Evolutionary conservation across 495 filamentous ascomycete genomes (phyloP).

Genomic region (Delitschia confertaspora): DNA sequence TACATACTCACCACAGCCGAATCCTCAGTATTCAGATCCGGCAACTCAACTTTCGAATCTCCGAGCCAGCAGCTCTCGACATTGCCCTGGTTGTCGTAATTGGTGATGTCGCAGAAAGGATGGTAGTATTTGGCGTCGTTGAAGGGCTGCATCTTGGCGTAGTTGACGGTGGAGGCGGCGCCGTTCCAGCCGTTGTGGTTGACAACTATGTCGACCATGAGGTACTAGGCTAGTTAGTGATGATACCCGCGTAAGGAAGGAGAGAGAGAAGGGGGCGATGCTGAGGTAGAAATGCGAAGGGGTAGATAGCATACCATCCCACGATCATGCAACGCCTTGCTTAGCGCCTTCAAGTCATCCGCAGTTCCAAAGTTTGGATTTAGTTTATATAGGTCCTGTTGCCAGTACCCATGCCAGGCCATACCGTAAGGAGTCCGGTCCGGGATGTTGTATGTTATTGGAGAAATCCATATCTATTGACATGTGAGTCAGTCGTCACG

Average conservation of each 20-base stretch:
- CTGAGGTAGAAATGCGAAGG: neutral
- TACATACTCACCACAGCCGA: constrained; percentile 48
- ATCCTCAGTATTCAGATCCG: constrained; percentile 61
- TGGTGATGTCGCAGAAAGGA: constrained; percentile 49
- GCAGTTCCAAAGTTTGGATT: constrained; percentile 59
- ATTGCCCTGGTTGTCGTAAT: constrained; percentile 47
- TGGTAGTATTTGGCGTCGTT: constrained; percentile 58
- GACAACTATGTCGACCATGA: constrained; percentile 73
- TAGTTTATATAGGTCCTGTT: constrained; percentile 54
- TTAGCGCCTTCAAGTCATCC: constrained; percentile 55
- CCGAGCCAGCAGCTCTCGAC: constrained; percentile 55
- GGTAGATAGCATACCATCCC: constrained; percentile 42
- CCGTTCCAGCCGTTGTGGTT: constrained; percentile 69
- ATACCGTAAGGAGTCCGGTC: constrained; percentile 37
- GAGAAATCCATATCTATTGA: constrained; percentile 64
- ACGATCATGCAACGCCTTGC: constrained; percentile 49
- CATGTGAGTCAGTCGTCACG: neutral
- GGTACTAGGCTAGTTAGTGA: constrained; percentile 34
- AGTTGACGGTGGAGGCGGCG: constrained; percentile 47
- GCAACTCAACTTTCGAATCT: constrained; percentile 51
- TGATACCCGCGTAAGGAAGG: constrained; percentile 1
- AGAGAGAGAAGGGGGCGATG: constrained; percentile 4
- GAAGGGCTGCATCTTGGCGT: constrained; percentile 56
- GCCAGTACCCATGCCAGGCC: constrained; percentile 69
- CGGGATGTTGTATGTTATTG: constrained; percentile 53